These are phyloP conservation scores for Xanthoceras sorbifolium DNA, from an alignment of 345 rosid genomes.

Conservation along the genomic window DNA sequence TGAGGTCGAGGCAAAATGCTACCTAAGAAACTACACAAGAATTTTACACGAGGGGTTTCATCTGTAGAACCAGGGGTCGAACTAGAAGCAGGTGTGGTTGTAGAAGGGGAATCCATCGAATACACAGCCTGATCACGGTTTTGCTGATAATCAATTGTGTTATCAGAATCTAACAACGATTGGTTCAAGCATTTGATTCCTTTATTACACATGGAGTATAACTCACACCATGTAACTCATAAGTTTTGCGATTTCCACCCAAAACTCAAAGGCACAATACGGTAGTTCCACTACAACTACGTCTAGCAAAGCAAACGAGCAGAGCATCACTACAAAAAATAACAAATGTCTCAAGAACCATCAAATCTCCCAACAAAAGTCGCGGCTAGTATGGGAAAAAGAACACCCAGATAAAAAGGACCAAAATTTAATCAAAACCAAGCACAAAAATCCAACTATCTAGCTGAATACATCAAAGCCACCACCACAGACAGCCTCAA, in stretches of 20 bases:
- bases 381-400: neutral
- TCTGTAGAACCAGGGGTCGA: constrained; percentile 54
- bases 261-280: constrained; percentile 32
- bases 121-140: constrained; percentile 25
- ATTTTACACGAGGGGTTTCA: constrained; percentile 72
- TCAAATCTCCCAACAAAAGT: constrained; percentile 15
- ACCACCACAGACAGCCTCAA: neutral
- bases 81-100: constrained; percentile 35
- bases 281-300: constrained; percentile 10
- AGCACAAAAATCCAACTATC: constrained; percentile 5
- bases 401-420: neutral
- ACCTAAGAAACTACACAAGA: constrained; percentile 89
- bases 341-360: constrained; percentile 18
- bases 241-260: constrained; percentile 21
- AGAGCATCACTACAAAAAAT: constrained; percentile 31
- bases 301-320: constrained; percentile 23
- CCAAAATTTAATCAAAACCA: constrained; percentile 12
- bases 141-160: constrained; percentile 23
- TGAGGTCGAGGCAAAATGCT: constrained; percentile 97
- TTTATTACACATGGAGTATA: constrained; percentile 56
- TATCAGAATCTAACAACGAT: constrained; percentile 11
- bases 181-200: constrained; percentile 31
- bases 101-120: constrained; percentile 54
- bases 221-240: constrained; percentile 29
- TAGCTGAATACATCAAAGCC: neutral